A percentile compares a stretch with the other conserved stretches of the same genome.
These are phyloP conservation scores for Trichoderma oligosporum DNA, from an alignment of 2,329 filamentous ascomycete genomes.

Conservation along the genomic window DNA sequence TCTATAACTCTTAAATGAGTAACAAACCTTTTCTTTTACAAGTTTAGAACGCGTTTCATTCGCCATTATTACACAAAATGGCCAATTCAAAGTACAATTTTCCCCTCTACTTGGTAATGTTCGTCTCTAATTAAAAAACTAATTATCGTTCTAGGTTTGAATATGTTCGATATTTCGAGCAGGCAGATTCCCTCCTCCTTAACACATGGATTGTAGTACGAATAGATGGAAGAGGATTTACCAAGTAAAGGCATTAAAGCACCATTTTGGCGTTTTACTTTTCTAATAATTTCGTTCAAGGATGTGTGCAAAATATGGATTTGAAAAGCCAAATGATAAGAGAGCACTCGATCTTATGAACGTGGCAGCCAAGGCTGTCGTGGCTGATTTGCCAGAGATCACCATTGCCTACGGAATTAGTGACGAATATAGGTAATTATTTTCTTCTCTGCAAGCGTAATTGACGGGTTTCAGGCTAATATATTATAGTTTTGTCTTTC, in stretches of 20 bases:
- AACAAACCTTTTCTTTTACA: conserved; percentile 13
- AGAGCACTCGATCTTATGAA: conserved; percentile 94
- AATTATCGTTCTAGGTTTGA: conserved; percentile 70
- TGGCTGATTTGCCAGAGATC: conserved; percentile 79
- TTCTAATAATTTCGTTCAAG: conserved; percentile 41
- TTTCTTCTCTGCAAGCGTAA: too few species aligned
- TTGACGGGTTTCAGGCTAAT: neutral
- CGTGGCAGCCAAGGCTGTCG: conserved; percentile 76
- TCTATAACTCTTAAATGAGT: neutral
- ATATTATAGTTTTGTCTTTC: conserved; percentile 73
- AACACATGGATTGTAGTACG: conserved; percentile 96
- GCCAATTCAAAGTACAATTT: conserved; percentile 56
- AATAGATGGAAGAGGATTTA: conserved; percentile 91
- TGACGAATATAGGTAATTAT: conserved; percentile 74
- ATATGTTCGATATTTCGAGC: conserved; percentile 90
- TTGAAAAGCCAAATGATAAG: conserved; percentile 88
- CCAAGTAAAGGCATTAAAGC: conserved; percentile 60
- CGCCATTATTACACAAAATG: conserved; percentile 34
- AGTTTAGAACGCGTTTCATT: neutral
- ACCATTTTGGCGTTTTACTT: neutral
- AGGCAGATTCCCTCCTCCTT: conserved; percentile 70
- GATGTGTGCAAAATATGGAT: conserved; percentile 76
- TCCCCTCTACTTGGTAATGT: too few species aligned
- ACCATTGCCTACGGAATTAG: conserved; percentile 88
- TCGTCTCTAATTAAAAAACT: neutral